Evolutionary conservation across 768 basidiomycete genomes (phyloP), one percentile per base, ranked within the genome.

Genomic region (Boletus patriciae): DNA sequence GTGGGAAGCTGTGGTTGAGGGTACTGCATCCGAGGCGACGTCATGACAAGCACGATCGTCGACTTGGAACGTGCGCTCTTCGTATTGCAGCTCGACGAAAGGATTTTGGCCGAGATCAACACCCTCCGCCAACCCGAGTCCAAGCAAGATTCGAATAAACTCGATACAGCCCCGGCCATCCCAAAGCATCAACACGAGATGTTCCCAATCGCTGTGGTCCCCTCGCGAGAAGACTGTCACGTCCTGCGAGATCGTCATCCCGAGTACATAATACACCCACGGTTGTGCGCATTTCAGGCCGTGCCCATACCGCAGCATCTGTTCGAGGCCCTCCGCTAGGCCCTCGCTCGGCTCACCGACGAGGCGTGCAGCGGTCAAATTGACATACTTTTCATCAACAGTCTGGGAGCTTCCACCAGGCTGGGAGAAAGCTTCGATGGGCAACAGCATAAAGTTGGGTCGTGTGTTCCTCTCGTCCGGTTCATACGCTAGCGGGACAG

Each of bases 381-480:
- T 44, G 51, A 52, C 10, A 5, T 19, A 45, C 29, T 34, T 44
- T 19, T 12, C 25, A 34, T 52, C 34, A 11, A 52, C 51, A 6
- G 34, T 52, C 51, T 44, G 25, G 33, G 45, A 45, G 33, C 13
- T 18, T 12, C 36, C 41, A 11, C 25, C 59, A 25, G 25, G 25
- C 25, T 25, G 25, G 2, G 29, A 21, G 46, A 64, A 64, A 6
- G 62, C 62, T 7, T 48, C n/a, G 3, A 54, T 51, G 13, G 57
- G 62, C 54, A 64, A 54, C 36, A 64, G 21, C 19, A 64, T 11
- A 47, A 64, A 56, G 33, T 50, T 52, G 12, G 60, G 62, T 6
- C 43, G 34, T 16, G 59, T 38, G 7, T 46, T 27, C 12, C 29
- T 27, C 6, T 34, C 23, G 34, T 50, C 46, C 4, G 54, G 10